Evolutionary conservation across 2,329 filamentous ascomycete genomes (phyloP), one percentile per base, ranked within the genome.

Genomic region (Chaetomium sp.): DNA sequence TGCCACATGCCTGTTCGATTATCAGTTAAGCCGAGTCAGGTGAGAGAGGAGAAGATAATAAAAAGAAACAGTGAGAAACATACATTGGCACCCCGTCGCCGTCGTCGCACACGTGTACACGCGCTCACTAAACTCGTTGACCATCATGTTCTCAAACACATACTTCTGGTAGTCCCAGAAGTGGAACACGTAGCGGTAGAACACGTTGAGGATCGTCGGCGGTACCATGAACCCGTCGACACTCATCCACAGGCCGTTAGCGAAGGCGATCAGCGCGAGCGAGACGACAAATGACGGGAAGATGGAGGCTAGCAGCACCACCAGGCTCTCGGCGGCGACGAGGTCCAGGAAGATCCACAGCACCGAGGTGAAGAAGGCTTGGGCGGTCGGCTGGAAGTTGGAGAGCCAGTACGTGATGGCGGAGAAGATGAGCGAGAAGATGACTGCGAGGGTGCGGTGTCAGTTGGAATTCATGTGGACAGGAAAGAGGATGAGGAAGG

Each of bases 61-160:
- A 7, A 19, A 32, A 48, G 9, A 35, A 5, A n/a, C 10, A 11
- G 43, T 14, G 42, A 9, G 9, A 9, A 40, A 60, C 60, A 53
- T 35, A 62, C 89, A 95, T 42, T 78, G 76, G 63, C 83, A 90
- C 0, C 59, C 76, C 71, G 42, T 60, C 19, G 19, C 54, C 53
- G 57, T 55, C 1, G 55, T 44, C 0, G 63, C 72, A 66, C 88
- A 92, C 3, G 71, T 68, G 68, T 88, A 95, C 3, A 74, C 78
- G 11, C 88, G 76, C 14, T 79, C 61, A 1, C 74, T 74, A 68
- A 95, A 94, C 72, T 95, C 88, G 66, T 94, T 95, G 52, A 92
- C 84, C 88, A 95, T 94, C 89, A 95, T 94, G 11, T 88, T 89
- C 67, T 92, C 83, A 68, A 95, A 95, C 3, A 95, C 89, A 64